Conservation (phyloP, 129 eudicot genomes). For the Flaveria brownii region DNA sequence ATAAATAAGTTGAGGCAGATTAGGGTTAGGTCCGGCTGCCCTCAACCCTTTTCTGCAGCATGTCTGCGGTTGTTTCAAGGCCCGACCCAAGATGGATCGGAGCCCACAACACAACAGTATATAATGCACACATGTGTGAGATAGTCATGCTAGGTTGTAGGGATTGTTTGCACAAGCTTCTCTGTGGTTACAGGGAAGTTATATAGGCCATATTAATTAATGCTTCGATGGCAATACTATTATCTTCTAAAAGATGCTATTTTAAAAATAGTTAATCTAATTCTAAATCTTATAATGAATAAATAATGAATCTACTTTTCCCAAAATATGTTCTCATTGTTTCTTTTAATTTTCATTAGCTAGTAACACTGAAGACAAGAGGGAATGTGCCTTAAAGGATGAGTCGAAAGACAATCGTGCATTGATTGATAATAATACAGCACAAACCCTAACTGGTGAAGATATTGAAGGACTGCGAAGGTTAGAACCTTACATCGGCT, state of each 20-base stretch:
- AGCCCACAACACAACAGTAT: too few relatives aligned
- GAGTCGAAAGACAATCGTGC: constrained; percentile 78
- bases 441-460: constrained; percentile 87
- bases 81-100: too few relatives aligned
- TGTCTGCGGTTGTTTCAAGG: too few relatives aligned
- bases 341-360: constrained; percentile 28
- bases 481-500: constrained; percentile 37
- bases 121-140: too few relatives aligned
- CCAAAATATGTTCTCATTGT: neutral
- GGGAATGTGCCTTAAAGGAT: constrained; percentile 38
- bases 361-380: constrained; percentile 49
- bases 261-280: neutral
- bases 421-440: constrained; percentile 83
- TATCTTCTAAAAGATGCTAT: neutral
- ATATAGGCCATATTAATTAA: neutral
- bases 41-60: too few relatives aligned
- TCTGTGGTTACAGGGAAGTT: too few relatives aligned
- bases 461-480: constrained; percentile 84
- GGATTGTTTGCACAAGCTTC: neutral
- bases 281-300: neutral
- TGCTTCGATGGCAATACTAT: neutral
- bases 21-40: too few relatives aligned
- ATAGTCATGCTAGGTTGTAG: neutral
- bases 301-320: neutral
- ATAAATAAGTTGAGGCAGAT: too few relatives aligned